These are phyloP conservation scores for Arthrobotrys musiformis DNA, from an alignment of 2,329 filamentous ascomycete genomes.

Conservation along the genomic window DNA sequence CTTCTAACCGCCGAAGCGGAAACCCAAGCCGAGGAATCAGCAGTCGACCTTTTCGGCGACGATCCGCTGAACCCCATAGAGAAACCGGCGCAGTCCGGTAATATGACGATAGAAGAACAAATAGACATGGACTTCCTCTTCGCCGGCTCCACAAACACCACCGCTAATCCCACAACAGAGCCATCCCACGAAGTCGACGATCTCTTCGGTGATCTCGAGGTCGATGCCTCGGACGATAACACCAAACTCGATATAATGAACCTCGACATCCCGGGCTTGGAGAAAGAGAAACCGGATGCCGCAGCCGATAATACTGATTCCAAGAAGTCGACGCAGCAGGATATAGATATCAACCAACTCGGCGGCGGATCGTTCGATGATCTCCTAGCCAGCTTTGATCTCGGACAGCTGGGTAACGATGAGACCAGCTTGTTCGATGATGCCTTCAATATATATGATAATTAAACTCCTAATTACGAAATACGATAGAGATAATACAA, in stretches of 20 bases:
- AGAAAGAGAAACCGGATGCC: slow-evolving; percentile 11
- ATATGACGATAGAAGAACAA: slow-evolving; percentile 44
- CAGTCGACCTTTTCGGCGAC: slow-evolving; percentile 44
- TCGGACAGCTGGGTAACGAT: slow-evolving; percentile 34
- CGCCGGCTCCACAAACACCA: background rate
- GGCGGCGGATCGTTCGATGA: slow-evolving; percentile 30
- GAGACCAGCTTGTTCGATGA: slow-evolving; percentile 45
- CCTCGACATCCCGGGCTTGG: slow-evolving; percentile 33
- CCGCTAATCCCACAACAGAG: background rate
- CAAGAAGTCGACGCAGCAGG: slow-evolving; percentile 2
- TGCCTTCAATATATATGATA: slow-evolving; percentile 47
- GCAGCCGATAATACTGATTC: slow-evolving; percentile 5
- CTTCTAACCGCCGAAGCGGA: slow-evolving; percentile 22
- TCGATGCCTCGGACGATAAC: slow-evolving; percentile 15
- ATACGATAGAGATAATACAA: background rate
- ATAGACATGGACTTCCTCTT: slow-evolving; percentile 54
- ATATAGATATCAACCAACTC: slow-evolving; percentile 23
- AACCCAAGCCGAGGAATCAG: slow-evolving; percentile 15
- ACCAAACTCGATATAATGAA: slow-evolving; percentile 43
- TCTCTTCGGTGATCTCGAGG: slow-evolving; percentile 35
- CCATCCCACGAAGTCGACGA: slow-evolving; percentile 21
- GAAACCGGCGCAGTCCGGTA: no score
- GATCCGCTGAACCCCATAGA: slow-evolving; percentile 37
- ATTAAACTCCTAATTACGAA: background rate
- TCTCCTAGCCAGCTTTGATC: slow-evolving; percentile 35